phyloP scores from a whole-genome alignment of 306 rosid genomes.

The Alnus rubra region DNA sequence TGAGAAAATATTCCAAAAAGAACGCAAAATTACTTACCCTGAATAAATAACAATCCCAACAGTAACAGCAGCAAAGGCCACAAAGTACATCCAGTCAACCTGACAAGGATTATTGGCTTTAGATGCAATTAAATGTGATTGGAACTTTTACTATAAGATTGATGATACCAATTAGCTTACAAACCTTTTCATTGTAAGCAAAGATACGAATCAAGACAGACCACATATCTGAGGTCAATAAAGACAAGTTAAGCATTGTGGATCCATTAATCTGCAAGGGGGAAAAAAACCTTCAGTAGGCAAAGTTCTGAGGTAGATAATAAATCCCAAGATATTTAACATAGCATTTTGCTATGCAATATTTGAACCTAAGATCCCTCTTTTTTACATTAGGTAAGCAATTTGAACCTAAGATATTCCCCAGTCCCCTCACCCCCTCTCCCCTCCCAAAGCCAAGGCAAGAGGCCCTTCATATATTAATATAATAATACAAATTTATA shows the following conservation, averaged over 20 bases:
- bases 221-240: slow-evolving; percentile 99
- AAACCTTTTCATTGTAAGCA: slow-evolving; percentile 88
- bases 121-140: slow-evolving; percentile 21
- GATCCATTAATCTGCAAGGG: slow-evolving; percentile 74
- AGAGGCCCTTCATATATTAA: background rate
- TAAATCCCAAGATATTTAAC: background rate
- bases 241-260: slow-evolving; percentile 91
- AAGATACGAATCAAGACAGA: slow-evolving; percentile 82
- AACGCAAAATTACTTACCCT: slow-evolving; percentile 47
- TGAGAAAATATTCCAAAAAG: background rate
- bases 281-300: slow-evolving; percentile 2
- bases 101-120: slow-evolving; percentile 39
- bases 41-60: slow-evolving; percentile 82
- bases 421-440: background rate
- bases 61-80: slow-evolving; percentile 76
- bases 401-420: background rate
- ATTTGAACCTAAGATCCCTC: background rate
- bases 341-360: background rate
- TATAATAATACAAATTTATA: no score
- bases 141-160: background rate
- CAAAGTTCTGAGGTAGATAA: background rate
- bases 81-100: slow-evolving; percentile 97
- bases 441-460: background rate
- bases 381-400: background rate
- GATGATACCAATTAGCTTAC: slow-evolving; percentile 10